Evolutionary conservation across 2,329 filamentous ascomycete genomes (phyloP).

Genomic region (Blumeria graminis): DNA sequence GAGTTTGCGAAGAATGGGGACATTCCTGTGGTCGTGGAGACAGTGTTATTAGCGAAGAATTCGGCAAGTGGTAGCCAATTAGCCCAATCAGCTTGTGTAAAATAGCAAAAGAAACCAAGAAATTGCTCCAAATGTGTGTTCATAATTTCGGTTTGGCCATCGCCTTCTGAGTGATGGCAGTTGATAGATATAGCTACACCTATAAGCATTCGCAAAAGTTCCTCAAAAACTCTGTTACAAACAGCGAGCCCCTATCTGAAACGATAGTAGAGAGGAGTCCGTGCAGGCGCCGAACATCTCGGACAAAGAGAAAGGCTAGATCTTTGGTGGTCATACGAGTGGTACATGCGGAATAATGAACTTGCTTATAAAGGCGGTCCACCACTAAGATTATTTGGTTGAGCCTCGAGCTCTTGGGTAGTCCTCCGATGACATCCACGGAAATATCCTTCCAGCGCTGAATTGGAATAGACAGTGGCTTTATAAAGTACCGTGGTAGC

Average conservation of each 20-base stretch:
- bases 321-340: not conserved
- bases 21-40: constrained; percentile 3
- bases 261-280: not conserved
- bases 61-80: constrained; percentile 3
- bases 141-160: not conserved
- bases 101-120: not conserved
- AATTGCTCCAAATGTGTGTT: not conserved
- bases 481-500: not conserved
- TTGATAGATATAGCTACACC: no score
- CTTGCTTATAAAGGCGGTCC: not conserved
- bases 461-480: not conserved
- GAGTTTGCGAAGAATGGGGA: constrained; percentile 5
- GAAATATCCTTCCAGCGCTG: not conserved
- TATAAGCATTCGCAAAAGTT: no score
- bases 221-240: no score
- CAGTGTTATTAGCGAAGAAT: constrained; percentile 5
- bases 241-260: no score
- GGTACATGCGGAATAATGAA: not conserved
- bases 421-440: not conserved
- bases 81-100: not conserved
- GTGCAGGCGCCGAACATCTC: not conserved
- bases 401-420: not conserved
- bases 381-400: no score
- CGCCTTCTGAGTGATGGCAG: no score
- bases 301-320: not conserved